Base-by-base conservation (phyloP, 2,329 filamentous ascomycete species). In the Microsporum ferrugineum region DNA sequence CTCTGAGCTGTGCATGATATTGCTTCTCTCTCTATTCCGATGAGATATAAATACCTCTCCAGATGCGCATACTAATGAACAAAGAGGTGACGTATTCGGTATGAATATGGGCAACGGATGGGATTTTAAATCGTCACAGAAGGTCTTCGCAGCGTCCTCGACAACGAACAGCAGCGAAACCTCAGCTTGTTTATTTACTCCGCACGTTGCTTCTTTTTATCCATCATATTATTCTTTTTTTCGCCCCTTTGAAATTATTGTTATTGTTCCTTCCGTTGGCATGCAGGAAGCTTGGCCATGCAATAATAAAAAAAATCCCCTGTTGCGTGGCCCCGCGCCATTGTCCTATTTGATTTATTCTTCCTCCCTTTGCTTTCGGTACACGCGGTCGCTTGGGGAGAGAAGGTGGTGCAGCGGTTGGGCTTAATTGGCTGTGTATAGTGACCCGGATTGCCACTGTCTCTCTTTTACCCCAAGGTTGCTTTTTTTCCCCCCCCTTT, bases 361-460 rank as follows among this genome's bases (percentile, higher is more conserved):
- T 17, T 17, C n/a, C 31, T 31, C 29, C 27, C 45, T 29, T 14
- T 12, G 10, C 8, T 12, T 39, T 49, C 45, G 45, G 45, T 31
- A 29, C 45, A 3, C 45, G 43, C 23, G 45, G 45, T 49, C 29
- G 27, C 31, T 49, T 29, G 10, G 45, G 45, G 45, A 29, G 4
- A 29, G 23, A 12, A 12, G 27, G 23, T 43, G 39, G 45, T 49
- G 45, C 45, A 12, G 45, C 27, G 43, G 43, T 17, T 49, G 23
- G 45, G 45, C 45, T 49, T 49, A 49, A 55, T 55, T 55, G 49
- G 49, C 23, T 55, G 39, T 43, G 49, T 55, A 55, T 55, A 36
- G 31, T 36, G 49, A 55, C 49, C 14, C 49, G 49, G 49, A 55
- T 36, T 55, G 49, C 49, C 49, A 17, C 31, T 55, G 31, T 36